Base-by-base conservation (phyloP, 805 yeast genomes). In the Candida endomychidarum region DNA sequence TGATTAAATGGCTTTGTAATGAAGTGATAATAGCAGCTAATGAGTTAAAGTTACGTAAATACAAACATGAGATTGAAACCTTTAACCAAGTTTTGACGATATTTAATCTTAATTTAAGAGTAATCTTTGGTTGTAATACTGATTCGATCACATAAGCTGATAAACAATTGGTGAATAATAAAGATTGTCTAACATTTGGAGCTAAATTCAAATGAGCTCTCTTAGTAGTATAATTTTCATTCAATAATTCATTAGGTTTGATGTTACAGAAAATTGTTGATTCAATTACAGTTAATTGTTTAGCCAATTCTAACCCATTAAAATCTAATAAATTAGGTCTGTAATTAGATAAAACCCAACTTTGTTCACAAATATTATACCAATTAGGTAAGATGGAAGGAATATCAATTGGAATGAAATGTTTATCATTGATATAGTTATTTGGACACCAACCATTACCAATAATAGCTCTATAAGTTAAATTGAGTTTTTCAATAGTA, bases 21-120 rank as follows among this genome's bases (percentile, higher is more conserved):
- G 89, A 74, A 0, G 89, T 83, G 65, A 86, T 78, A 33, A 86
- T 82, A 1, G 91, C 83, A 2, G 91, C 90, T 46, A 86, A 65
- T 0, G 93, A 81, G 54, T 86, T 86, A 65, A 80, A 85, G 56
- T 86, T 86, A 44, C 89, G 68, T 57, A 85, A 69, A 51, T 84
- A 83, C 29, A 82, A 68, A 49, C 89, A 81, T 1, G 89, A 81
- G 38, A 83, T 68, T 0, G 88, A 86, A 23, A 85, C 72, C 52
- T 83, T 83, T 42, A 86, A 61, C 95, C 95, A 86, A 10, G 78
- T 72, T 49, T 80, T 80, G 24, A 84, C 57, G 39, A 80, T 72
- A 40, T 70, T 70, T 8, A 72, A 64, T 44, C 91, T 68, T 45
- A 72, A 72, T 48, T 72, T 78, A 37, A 62, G 56, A 18, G 63